Evolutionary conservation across 1,284 basidiomycete genomes (phyloP).

Genomic region (Stygiomarasmius scandens): DNA sequence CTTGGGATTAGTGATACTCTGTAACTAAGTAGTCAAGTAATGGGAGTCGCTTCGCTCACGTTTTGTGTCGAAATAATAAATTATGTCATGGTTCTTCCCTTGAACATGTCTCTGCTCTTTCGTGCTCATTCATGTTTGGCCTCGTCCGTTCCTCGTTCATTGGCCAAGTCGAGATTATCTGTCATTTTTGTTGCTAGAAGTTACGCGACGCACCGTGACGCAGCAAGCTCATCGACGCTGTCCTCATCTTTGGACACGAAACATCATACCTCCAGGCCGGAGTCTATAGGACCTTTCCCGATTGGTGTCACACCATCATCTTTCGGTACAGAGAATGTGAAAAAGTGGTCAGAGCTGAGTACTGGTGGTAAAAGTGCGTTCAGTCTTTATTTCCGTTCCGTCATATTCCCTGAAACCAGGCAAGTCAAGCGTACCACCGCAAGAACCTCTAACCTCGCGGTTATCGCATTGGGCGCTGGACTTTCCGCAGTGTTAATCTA

Average conservation of each 20-base stretch:
- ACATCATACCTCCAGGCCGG: slow-evolving; percentile 32
- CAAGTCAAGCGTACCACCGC: slow-evolving; percentile 80
- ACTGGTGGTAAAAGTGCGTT: slow-evolving; percentile 80
- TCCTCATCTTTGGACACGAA: slow-evolving; percentile 69
- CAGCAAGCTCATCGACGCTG: slow-evolving; percentile 54
- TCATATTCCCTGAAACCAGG: slow-evolving; percentile 3
- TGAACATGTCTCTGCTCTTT: slow-evolving; percentile 10
- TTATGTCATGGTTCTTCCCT: neutral
- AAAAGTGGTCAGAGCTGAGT: slow-evolving; percentile 84
- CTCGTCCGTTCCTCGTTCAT: neutral
- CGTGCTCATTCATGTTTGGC: slow-evolving; percentile 5
- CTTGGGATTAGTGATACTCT: neutral
- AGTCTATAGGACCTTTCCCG: slow-evolving; percentile 78
- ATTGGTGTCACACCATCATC: slow-evolving; percentile 69
- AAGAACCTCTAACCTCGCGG: slow-evolving; percentile 78
- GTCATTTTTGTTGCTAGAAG: slow-evolving; percentile 25
- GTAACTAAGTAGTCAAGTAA: neutral
- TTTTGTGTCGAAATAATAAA: neutral
- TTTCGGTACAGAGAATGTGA: slow-evolving; percentile 55
- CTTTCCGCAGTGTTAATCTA: slow-evolving; percentile 83
- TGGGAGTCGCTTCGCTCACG: neutral
- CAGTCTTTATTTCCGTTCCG: too few relatives aligned
- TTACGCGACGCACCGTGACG: slow-evolving; percentile 55
- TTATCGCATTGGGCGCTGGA: slow-evolving; percentile 84
- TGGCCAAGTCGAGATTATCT: neutral